Percentiles rank a stretch among this genome's conserved stretches.
Evolutionary conservation across 2,329 filamentous ascomycete species (phyloP).

Genomic region (Xylariaceae sp.): DNA sequence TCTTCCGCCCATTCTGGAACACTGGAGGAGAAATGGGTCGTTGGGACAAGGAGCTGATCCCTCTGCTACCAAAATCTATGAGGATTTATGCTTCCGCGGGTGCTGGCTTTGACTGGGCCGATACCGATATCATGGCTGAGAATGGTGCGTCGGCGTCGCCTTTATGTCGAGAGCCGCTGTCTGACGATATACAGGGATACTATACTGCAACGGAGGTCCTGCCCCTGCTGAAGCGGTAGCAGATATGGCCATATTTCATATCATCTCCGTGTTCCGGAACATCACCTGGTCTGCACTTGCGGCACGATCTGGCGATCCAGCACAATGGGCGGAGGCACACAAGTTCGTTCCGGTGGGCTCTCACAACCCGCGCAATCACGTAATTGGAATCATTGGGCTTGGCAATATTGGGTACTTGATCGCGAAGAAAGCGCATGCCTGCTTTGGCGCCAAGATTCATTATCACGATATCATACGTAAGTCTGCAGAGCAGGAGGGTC

Average conservation of each 20-base stretch:
- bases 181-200: constrained; percentile 5
- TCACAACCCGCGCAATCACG: constrained; percentile 47
- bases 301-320: constrained; percentile 38
- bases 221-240: constrained; percentile 59
- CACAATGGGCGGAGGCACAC: constrained; percentile 39
- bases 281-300: constrained; percentile 51
- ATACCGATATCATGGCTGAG: constrained; percentile 36
- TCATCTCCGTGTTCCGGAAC: constrained; percentile 54
- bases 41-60: constrained; percentile 55
- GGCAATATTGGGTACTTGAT: constrained; percentile 43
- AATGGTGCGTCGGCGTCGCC: not conserved
- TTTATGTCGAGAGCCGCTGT: not conserved
- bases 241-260: constrained; percentile 47
- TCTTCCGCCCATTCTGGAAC: constrained; percentile 58
- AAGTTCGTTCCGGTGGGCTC: constrained; percentile 39
- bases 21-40: constrained; percentile 61
- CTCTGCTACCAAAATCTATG: constrained; percentile 38
- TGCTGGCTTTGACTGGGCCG: constrained; percentile 60
- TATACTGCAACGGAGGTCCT: constrained; percentile 46
- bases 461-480: constrained; percentile 42
- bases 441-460: constrained; percentile 41
- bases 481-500: constrained; percentile 21
- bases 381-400: constrained; percentile 48
- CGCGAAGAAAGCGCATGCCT: constrained; percentile 37
- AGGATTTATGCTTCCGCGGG: constrained; percentile 54